Conservation (phyloP, 176 grass and related monocot genomes). For the Triticum urartu region DNA sequence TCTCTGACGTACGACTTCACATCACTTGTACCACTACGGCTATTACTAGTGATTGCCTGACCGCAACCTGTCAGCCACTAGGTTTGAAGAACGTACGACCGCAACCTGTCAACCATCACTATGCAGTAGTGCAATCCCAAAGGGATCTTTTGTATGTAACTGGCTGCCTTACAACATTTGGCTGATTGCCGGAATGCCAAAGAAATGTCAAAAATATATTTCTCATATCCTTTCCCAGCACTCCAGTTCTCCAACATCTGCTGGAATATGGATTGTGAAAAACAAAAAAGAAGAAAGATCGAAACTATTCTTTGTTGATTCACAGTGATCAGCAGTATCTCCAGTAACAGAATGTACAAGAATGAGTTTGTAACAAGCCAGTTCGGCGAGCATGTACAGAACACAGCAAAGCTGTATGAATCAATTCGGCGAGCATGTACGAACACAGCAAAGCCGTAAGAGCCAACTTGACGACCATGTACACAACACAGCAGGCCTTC, state of each 20-base stretch:
- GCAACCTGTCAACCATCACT: too few species aligned
- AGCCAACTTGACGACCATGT: neutral
- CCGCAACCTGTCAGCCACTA: neutral
- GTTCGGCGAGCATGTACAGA: neutral
- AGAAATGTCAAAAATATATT: neutral
- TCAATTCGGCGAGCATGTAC: neutral
- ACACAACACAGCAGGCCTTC: neutral
- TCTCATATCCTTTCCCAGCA: neutral
- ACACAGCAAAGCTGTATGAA: neutral
- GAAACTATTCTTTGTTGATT: neutral
- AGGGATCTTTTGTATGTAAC: constrained; percentile 11
- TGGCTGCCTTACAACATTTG: neutral
- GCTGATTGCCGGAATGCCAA: neutral
- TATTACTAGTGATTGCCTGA: too few species aligned
- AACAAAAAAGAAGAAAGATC: neutral
- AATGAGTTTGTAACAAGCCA: neutral
- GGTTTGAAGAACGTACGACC: neutral
- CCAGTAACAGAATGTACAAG: neutral
- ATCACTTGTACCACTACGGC: too few species aligned
- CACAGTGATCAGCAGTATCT: neutral
- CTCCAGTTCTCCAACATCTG: neutral
- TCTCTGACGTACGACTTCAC: constrained; percentile 36
- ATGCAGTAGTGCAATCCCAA: neutral
- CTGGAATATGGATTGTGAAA: neutral
- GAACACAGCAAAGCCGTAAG: neutral